These are phyloP conservation scores for Conringia planisiliqua DNA, from an alignment of 345 rosid genomes.

Conservation along the genomic window DNA sequence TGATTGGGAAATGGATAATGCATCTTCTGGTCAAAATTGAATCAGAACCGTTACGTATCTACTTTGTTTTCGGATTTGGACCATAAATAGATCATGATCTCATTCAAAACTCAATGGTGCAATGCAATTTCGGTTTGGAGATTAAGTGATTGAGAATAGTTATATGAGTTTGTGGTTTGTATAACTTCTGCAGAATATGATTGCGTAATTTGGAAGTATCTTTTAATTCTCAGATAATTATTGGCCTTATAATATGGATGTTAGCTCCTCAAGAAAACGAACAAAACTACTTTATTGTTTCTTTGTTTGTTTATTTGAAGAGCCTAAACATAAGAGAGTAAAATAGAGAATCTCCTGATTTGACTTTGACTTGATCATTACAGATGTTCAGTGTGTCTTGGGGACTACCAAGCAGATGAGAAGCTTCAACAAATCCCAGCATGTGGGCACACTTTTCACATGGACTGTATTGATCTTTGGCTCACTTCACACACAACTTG, in stretches of 20 bases:
- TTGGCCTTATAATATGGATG: conserved; percentile 4
- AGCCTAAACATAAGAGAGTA: conserved; percentile 54
- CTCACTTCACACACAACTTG: conserved; percentile 69
- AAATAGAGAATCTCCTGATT: conserved; percentile 54
- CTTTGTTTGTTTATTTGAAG: conserved; percentile 51
- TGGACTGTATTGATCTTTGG: conserved; percentile 86
- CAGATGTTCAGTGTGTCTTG: conserved; percentile 85
- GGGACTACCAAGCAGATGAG: conserved; percentile 70
- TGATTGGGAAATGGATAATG: not conserved
- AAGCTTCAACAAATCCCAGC: conserved; percentile 77
- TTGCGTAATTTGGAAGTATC: not conserved
- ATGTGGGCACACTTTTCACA: conserved; percentile 82
- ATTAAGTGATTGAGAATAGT: not conserved
- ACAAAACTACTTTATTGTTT: not conserved
- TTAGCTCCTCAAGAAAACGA: not conserved
- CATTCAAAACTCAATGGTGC: not conserved
- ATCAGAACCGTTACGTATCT: not conserved
- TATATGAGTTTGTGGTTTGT: conserved; percentile 8
- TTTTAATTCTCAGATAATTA: not conserved
- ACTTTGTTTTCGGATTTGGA: not conserved
- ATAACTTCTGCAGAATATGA: not conserved
- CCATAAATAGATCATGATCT: not conserved
- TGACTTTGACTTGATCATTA: conserved; percentile 43
- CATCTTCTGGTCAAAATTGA: not conserved
- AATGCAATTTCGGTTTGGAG: not conserved